Evolutionary conservation across 805 yeast genomes (phyloP).

Genomic region (Kazachstania psychrophila): DNA sequence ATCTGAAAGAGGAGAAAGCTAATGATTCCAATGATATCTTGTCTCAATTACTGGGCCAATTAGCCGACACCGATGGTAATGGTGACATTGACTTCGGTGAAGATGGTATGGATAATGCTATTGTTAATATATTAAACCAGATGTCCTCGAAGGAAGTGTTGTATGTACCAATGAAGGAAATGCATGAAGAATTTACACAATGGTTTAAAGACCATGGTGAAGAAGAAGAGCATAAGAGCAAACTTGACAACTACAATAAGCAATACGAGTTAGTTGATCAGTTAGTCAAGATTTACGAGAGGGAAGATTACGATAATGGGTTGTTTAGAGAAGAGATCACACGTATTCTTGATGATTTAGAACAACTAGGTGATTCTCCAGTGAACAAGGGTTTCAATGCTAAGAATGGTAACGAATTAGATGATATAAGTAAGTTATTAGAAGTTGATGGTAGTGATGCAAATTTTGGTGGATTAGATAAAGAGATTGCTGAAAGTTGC

Average conservation of each 20-base stretch:
- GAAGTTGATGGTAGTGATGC: constrained; percentile 20
- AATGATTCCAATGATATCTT: constrained; percentile 41
- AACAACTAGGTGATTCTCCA: constrained; percentile 28
- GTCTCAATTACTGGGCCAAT: constrained; percentile 56
- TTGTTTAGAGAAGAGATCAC: constrained; percentile 18
- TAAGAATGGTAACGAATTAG: constrained; percentile 7
- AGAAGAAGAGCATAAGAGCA: constrained; percentile 35
- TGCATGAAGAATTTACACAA: constrained; percentile 59
- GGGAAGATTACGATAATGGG: constrained; percentile 38
- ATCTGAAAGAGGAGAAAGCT: constrained; percentile 41
- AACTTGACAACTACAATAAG: constrained; percentile 43
- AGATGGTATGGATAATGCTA: constrained; percentile 47
- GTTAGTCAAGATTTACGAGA: constrained; percentile 61
- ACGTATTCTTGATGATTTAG: constrained; percentile 22
- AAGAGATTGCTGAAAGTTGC: constrained; percentile 26
- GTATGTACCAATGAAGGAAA: constrained; percentile 80
- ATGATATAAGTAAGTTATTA: constrained; percentile 18
- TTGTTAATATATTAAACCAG: constrained; percentile 69
- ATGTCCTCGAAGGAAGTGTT: constrained; percentile 76
- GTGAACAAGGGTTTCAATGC: constrained; percentile 19
- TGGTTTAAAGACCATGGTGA: constrained; percentile 54
- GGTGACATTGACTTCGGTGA: constrained; percentile 28
- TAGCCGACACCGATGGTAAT: constrained; percentile 36
- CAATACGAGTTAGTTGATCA: constrained; percentile 56
- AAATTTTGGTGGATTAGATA: constrained; percentile 18